A percentile compares a stretch with the other conserved stretches of the same genome.
phyloP scores from a whole-genome alignment of 805 yeast genomes.

The Monosporozyma servazzii region DNA sequence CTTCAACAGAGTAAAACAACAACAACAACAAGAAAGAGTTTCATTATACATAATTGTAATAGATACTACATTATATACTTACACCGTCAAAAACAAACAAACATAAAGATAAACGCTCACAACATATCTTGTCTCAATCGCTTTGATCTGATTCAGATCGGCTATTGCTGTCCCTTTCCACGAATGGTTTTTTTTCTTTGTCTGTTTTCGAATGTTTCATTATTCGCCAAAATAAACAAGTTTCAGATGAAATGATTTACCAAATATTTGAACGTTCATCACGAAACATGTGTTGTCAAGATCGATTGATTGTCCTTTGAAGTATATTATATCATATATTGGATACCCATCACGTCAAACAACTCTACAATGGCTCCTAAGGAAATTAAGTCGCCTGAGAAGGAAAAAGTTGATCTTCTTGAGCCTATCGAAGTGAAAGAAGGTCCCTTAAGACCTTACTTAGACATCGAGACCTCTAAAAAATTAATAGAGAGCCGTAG shows the following conservation, averaged over 20 bases:
- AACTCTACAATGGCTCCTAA: constrained; percentile 4
- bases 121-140: background rate
- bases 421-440: constrained; percentile 32
- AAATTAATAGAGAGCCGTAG: constrained; percentile 35
- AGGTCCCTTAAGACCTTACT: constrained; percentile 47
- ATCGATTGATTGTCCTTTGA: background rate
- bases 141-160: background rate
- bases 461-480: constrained; percentile 43
- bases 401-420: constrained; percentile 28
- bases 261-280: background rate
- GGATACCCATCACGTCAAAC: background rate
- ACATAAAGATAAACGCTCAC: background rate
- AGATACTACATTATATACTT: background rate
- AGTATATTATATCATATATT: background rate
- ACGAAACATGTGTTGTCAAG: background rate
- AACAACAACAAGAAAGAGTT: background rate
- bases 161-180: background rate
- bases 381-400: constrained; percentile 4
- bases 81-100: background rate
- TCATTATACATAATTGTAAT: background rate
- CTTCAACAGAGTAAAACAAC: background rate
- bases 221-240: background rate
- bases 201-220: background rate
- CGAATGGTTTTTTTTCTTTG: background rate
- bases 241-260: background rate